phyloP scores from a whole-genome alignment of 352 stramenopile species.

The Aphanomyces invadans region DNA sequence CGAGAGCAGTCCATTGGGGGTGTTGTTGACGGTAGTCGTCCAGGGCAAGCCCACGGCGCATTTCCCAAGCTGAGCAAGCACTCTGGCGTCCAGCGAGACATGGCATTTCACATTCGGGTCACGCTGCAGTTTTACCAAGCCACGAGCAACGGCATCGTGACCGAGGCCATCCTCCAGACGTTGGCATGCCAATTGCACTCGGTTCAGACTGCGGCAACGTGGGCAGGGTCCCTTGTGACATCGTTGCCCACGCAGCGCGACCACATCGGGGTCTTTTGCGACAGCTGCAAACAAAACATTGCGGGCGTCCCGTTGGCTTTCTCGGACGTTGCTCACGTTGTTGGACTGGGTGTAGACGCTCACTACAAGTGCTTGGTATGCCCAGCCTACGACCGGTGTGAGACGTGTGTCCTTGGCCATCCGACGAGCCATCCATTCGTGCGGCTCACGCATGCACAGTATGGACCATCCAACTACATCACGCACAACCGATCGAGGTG shows the following conservation, averaged over 20 bases:
- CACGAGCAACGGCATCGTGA: conserved; percentile 21
- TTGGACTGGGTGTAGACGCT: background rate
- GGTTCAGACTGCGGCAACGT: conserved; percentile 20
- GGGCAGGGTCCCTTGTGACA: conserved; percentile 18
- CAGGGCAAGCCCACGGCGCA: background rate
- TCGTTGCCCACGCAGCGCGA: background rate
- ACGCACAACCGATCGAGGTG: background rate
- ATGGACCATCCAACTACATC: conserved; percentile 9
- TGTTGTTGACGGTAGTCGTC: background rate
- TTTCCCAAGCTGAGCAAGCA: conserved; percentile 18
- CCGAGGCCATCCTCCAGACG: conserved; percentile 4
- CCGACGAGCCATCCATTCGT: conserved; percentile 11
- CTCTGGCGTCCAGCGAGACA: background rate
- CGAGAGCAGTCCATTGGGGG: background rate
- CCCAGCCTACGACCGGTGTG: conserved; percentile 10
- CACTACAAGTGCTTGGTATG: conserved; percentile 17
- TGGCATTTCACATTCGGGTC: conserved; percentile 13
- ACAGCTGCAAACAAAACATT: background rate
- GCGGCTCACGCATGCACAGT: background rate
- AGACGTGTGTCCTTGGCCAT: background rate
- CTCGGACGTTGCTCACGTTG: background rate
- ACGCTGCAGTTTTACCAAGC: conserved; percentile 24
- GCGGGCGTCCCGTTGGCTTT: background rate
- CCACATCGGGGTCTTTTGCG: conserved; percentile 8
- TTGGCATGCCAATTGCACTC: conserved; percentile 9